Conservation (phyloP, 495 filamentous ascomycete genomes). For the Pseudevernia furfuracea region DNA sequence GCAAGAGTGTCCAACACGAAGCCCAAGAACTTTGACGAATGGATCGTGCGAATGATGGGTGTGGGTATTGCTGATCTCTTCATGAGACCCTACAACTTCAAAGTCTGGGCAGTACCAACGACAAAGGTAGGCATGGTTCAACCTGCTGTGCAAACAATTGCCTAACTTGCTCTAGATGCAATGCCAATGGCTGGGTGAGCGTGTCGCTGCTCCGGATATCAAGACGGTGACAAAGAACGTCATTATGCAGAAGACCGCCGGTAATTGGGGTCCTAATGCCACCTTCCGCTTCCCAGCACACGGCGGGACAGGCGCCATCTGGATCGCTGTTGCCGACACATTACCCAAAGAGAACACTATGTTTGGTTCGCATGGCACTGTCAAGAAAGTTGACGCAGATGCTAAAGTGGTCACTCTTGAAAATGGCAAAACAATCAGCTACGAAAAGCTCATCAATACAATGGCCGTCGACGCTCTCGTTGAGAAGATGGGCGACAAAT, state of each 20-base stretch:
- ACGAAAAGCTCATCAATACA: constrained; percentile 86
- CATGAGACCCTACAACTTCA: constrained; percentile 99
- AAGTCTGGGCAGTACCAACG: constrained; percentile 98
- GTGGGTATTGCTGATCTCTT: constrained; percentile 87
- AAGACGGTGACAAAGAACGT: constrained; percentile 93
- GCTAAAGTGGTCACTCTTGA: constrained; percentile 73
- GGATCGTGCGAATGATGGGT: constrained; percentile 92
- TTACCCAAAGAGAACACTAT: constrained; percentile 84
- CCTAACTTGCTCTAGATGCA: constrained; percentile 66
- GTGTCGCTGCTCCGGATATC: constrained; percentile 93
- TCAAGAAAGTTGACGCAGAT: constrained; percentile 76
- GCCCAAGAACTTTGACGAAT: constrained; percentile 95
- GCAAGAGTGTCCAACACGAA: constrained; percentile 78
- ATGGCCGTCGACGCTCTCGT: constrained; percentile 92
- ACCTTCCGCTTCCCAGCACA: constrained; percentile 97
- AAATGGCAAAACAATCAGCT: constrained; percentile 84
- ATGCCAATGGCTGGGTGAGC: constrained; percentile 98
- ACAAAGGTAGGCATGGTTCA: constrained; percentile 64
- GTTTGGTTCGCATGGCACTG: constrained; percentile 77
- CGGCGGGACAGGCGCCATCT: constrained; percentile 96
- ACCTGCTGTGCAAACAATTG: constrained; percentile 3
- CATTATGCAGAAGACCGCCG: constrained; percentile 90
- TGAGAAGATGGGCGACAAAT: constrained; percentile 77
- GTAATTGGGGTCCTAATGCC: constrained; percentile 96
- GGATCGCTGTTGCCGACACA: constrained; percentile 94